Base-by-base conservation (phyloP, 495 filamentous ascomycete species). In the Aspergillus hancockii region DNA sequence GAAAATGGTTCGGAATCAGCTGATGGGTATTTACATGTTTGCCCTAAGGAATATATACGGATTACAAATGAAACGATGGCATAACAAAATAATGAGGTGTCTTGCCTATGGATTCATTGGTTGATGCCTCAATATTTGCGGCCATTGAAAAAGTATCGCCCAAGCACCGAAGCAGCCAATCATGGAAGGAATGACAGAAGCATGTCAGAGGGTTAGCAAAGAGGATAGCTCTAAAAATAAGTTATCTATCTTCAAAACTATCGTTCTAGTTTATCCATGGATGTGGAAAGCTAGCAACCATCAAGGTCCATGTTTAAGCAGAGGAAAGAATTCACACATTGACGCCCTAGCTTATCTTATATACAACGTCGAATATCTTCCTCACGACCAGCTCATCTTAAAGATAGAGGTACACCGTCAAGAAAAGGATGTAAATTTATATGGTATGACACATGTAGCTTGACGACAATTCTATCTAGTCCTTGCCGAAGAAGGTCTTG, bases 401-500 rank as follows among this genome's bases (percentile, higher is more conserved):
- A 61, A 61, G 70, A 64, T 75, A 76, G 70, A 75, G 76, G 66
- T 76, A 76, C 75, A 78, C 67, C 69, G 66, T 64, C 67, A 68
- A 69, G 58, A 62, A 55, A 62, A 64, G 55, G 16, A 46, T 22
- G 58, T 62, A 43, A 41, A 60, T 62, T 61, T 57, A 51, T 36
- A 36, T 61, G 25, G 55, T 63, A 47, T 28, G 54, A 67, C 38
- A 49, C 31, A 51, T 55, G 38, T 46, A 32, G 55, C 46, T 57
- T 28, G 49, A 19, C 54, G 30, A 68, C 49, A 52, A 55, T 30
- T 52, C 25, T 51, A 55, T 77, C 73, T 85, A 91, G 58, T 81
- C 76, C 77, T 88, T 85, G 69, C 82, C 79, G 71, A 89, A 93
- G 85, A 88, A 94, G 54, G 90, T 94, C 87, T 93, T 97, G 79